A percentile compares a stretch with the other conserved stretches of the same genome.
phyloP scores from a whole-genome alignment of 2,329 filamentous ascomycete genomes.

The Westerdykella aurantiaca region DNA sequence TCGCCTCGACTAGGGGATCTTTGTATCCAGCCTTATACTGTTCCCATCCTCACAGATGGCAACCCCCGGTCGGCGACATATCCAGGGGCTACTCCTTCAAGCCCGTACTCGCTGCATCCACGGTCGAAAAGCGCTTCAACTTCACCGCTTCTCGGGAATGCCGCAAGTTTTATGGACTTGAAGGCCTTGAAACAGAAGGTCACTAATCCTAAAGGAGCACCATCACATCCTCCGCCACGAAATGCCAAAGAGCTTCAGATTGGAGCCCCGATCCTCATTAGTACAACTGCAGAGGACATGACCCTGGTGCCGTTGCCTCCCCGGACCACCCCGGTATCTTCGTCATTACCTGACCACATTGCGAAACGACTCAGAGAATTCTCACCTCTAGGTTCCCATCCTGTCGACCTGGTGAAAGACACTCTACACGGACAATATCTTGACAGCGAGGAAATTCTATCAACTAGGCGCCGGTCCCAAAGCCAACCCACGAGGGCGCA shows the following conservation, averaged over 20 bases:
- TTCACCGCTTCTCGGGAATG: slow-evolving; percentile 23
- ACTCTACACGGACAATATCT: slow-evolving; percentile 4
- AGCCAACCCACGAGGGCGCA: slow-evolving; percentile 1
- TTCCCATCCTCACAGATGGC: slow-evolving; percentile 16
- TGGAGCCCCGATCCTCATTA: slow-evolving; percentile 28
- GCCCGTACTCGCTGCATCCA: slow-evolving; percentile 19
- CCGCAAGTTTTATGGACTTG: slow-evolving; percentile 27
- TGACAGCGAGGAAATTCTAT: slow-evolving; percentile 5
- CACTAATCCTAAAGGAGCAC: slow-evolving; percentile 19
- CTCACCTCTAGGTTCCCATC: slow-evolving; percentile 30
- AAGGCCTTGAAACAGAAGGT: slow-evolving; percentile 29
- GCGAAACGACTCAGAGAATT: slow-evolving; percentile 14
- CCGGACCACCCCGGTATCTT: neutral
- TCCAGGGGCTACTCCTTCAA: slow-evolving; percentile 16
- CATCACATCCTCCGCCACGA: slow-evolving; percentile 9
- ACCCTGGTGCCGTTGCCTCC: slow-evolving; percentile 18
- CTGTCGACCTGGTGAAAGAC: slow-evolving; percentile 19
- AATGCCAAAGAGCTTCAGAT: slow-evolving; percentile 27
- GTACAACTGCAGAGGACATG: slow-evolving; percentile 27
- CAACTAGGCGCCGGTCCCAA: slow-evolving; percentile 16
- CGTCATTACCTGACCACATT: slow-evolving; percentile 25
- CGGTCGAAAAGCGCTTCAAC: slow-evolving; percentile 29
- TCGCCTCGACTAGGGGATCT: slow-evolving; percentile 15
- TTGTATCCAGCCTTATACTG: slow-evolving; percentile 14
- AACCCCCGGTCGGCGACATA: slow-evolving; percentile 27